Base-by-base conservation (phyloP, 441 rosid species). In the Viola pubescens region DNA sequence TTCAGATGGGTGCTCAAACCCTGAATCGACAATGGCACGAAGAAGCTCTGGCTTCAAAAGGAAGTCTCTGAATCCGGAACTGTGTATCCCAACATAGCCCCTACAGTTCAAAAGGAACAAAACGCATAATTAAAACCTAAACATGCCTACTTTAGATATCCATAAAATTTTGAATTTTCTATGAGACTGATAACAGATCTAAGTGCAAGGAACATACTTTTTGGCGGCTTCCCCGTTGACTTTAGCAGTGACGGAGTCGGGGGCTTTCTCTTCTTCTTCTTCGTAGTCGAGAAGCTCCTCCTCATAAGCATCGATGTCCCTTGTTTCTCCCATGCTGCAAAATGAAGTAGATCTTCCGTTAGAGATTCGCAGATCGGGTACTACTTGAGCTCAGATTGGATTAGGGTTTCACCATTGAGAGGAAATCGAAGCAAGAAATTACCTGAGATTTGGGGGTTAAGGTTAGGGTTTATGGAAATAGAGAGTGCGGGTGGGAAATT, bases 1-100 rank as follows among this genome's bases (percentile, higher is more conserved):
- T 94, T 94, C 97, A 0, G 99, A 94, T 19, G 99, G 97, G 79
- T 90, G 99, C 83, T 94, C 97, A 79, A 94, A 94, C 58, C 99
- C 96, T 0, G 99, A 94, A 74, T 94, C 99, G 48, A 90, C 97
- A 59, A 94, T 94, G 5, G 99, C 91, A 34, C 97, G 78, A 52
- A 94, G 97, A 70, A 94, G 97, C 87, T 94, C 97, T 45, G 99
- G 97, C 77, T 94, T 94, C 75, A 94, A 75, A 47, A 94, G 96
- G 75, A 94, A 94, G 84, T 94, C 99, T 78, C 97, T 94, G 80
- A 94, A 94, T 70, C 99, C 97, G 5, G 97, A 94, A 73, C 97
- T 94, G 91, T 94, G 97, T 59, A 94, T 94, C 51, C 99, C 96
- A 37, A 94, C 97, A 65, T 90, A 94, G 4, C 99, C 97, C 83